These are phyloP conservation scores for Polygonum aviculare DNA, from an alignment of 148 eudicot genomes.

Conservation along the genomic window DNA sequence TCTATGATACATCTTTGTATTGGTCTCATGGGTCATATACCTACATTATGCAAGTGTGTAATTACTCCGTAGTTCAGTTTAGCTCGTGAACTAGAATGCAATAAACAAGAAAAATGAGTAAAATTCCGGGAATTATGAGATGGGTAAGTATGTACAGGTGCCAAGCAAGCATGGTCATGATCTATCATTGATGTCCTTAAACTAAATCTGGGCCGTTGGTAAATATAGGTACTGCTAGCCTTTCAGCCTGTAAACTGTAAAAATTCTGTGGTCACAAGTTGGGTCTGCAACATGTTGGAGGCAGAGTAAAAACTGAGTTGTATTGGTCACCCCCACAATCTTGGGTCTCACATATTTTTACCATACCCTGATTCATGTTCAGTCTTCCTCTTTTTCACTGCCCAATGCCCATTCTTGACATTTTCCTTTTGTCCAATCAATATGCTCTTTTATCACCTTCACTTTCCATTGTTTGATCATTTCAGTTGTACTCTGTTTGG, in stretches of 20 bases:
- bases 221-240: background rate
- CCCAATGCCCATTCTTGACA: constrained; percentile 4
- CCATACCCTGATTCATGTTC: background rate
- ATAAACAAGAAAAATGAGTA: too few relatives aligned
- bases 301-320: background rate
- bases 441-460: background rate
- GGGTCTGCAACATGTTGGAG: background rate
- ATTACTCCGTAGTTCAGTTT: too few relatives aligned
- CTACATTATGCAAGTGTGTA: too few relatives aligned
- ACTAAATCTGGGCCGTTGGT: constrained; percentile 3
- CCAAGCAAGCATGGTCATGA: constrained; percentile 1
- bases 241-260: background rate
- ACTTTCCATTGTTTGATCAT: background rate
- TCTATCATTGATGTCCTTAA: background rate
- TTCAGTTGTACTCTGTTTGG: background rate
- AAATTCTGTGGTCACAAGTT: background rate
- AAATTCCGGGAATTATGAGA: background rate
- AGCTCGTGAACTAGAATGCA: too few relatives aligned
- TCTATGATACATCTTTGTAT: too few relatives aligned
- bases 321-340: constrained; percentile 1
- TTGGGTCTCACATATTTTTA: constrained; percentile 5
- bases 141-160: background rate
- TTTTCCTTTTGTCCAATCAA: constrained; percentile 1
- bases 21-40: too few relatives aligned
- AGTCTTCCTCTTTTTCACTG: background rate